A percentile compares a stretch with the other conserved stretches of the same genome.
Conservation (phyloP, 345 rosid genomes). For the Ceriops decandra region DNA sequence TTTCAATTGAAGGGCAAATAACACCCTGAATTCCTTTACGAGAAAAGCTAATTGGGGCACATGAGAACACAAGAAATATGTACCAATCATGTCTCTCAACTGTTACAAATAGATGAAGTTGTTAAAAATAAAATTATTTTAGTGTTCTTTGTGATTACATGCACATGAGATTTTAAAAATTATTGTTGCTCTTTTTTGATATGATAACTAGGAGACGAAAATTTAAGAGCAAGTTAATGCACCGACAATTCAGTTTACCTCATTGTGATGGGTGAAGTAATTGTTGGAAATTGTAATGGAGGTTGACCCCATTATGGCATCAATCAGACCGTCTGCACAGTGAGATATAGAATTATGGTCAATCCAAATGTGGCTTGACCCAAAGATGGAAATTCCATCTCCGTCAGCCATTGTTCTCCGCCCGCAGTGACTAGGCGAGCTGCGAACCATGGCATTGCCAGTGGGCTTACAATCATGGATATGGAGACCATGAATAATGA, state of each 20-base stretch:
- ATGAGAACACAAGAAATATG: no score
- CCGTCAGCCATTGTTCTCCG: conserved; percentile 38
- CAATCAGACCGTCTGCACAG: conserved; percentile 26
- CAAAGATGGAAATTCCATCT: conserved; percentile 32
- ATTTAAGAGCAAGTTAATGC: not conserved
- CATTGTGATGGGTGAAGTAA: conserved; percentile 26
- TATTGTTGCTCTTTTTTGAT: no score
- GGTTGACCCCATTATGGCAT: conserved; percentile 27
- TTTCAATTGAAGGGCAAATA: not conserved
- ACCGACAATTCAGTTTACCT: conserved; percentile 2
- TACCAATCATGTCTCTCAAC: no score
- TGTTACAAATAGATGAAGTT: no score
- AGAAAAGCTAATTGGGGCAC: no score
- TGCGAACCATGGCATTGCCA: conserved; percentile 35
- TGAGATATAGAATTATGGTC: conserved; percentile 84
- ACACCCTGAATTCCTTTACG: no score
- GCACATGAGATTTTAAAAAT: no score
- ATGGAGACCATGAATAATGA: conserved; percentile 33
- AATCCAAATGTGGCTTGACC: conserved; percentile 66
- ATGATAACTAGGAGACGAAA: no score
- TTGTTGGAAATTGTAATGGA: conserved; percentile 28
- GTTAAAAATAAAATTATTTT: no score
- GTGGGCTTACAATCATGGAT: conserved; percentile 30
- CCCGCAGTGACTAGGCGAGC: conserved; percentile 31
- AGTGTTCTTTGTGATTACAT: no score